Base-by-base conservation (phyloP, 305 asterid species). In the Solanum chacoense region DNA sequence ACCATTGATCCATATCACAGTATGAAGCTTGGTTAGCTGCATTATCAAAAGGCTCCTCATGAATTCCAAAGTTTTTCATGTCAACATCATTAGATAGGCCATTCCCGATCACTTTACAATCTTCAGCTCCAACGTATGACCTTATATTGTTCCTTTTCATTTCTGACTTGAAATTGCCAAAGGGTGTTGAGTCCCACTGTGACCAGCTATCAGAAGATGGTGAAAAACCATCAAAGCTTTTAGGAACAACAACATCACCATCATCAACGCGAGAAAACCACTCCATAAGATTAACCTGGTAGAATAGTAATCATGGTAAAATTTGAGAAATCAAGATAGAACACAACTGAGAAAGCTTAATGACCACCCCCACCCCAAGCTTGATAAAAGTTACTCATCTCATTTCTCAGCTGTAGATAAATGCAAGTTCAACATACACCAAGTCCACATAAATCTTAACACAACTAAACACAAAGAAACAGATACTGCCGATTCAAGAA, bases 261-360 rank as follows among this genome's bases (percentile, higher is more conserved):
- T 12, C 87, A 32, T 55, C 87, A 84, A 31, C 32, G 8, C 74
- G 74, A 55, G 74, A 55, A 31, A 84, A 84, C 87, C 87, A 55
- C 74, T 84, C 87, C 87, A 84, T 84, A 55, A 50, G 87, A 84
- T 32, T 34, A 84, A 55, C 87, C 87, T 84, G 87, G 45, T 11
- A 84, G 29, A 32, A 32, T 31, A 50, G 32, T 28, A 20, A 84
- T 55, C 74, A 22, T 63, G 71, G 71, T 63, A 63, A 67, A 67
- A 40, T 14, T 40, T 80, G 85, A 79, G 36, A 79, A 79, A 79
- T 79, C 85, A 79, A 38, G 36, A 38, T 40, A 26, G 67, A 29
- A 79, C 67, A 26, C 13, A 9, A 42, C 22, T 50, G 22, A 50
- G 73, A 50, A 83, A 83, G 22, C 31, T 31, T 29, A 83, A 20